Evolutionary conservation across 176 grass and related monocot genomes (phyloP).

Genomic region (Triticum timopheevii): DNA sequence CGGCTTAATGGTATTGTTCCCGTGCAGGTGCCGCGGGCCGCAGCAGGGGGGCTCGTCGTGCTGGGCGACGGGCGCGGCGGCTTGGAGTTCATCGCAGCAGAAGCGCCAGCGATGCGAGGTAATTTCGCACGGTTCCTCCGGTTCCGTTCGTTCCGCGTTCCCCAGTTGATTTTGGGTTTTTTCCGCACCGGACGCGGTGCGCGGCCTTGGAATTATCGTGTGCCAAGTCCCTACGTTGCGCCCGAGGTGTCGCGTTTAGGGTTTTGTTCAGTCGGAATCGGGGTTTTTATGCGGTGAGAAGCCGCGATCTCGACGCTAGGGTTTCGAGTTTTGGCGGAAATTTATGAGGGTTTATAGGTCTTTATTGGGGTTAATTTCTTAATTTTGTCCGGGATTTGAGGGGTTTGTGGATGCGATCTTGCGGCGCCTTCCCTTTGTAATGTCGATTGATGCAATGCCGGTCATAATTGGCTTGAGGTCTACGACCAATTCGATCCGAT

Average conservation of each 20-base stretch:
- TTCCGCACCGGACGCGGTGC: background rate
- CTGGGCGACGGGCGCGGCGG: background rate
- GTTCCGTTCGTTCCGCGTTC: background rate
- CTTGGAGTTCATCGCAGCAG: conserved; percentile 25
- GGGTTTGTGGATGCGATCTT: background rate
- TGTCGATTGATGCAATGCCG: conserved; percentile 14
- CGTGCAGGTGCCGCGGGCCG: conserved; percentile 31
- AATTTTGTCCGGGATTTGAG: background rate
- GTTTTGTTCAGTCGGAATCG: background rate
- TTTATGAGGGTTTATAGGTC: background rate
- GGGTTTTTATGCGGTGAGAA: background rate
- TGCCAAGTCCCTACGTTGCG: background rate
- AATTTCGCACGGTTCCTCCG: background rate
- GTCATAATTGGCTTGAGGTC: background rate
- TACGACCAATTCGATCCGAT: background rate
- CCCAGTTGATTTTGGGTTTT: background rate
- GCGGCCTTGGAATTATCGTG: background rate
- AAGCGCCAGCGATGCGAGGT: conserved; percentile 64
- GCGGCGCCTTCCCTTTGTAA: background rate
- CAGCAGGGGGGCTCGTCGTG: conserved; percentile 45
- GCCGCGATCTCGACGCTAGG: conserved; percentile 3
- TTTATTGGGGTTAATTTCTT: background rate
- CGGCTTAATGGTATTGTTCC: background rate
- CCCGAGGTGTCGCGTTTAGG: background rate
- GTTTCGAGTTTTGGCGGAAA: conserved; percentile 27